phyloP scores from a whole-genome alignment of 768 basidiomycete genomes.

The Lactifluus echinatus region DNA sequence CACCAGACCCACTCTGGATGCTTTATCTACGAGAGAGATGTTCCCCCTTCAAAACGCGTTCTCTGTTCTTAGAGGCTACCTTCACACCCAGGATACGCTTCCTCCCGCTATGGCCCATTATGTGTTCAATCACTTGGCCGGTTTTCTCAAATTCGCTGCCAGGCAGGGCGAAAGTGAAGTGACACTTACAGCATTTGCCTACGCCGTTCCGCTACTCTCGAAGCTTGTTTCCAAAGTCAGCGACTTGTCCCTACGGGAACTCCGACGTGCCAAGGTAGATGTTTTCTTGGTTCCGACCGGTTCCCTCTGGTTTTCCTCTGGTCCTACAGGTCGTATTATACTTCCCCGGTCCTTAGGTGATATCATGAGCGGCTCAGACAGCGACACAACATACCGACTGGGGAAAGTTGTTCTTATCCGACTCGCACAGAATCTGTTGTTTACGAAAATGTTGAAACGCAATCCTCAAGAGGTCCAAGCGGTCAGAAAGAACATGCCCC shows the following conservation, averaged over 20 bases:
- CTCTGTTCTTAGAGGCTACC: conserved; percentile 43
- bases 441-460: conserved; percentile 52
- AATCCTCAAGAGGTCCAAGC: conserved; percentile 60
- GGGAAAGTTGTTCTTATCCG: conserved; percentile 55
- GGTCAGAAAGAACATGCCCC: conserved; percentile 55
- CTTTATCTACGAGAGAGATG: conserved; percentile 43
- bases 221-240: conserved; percentile 55
- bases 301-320: conserved; percentile 56
- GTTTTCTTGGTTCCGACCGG: conserved; percentile 60
- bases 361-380: conserved; percentile 27
- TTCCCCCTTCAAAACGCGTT: conserved; percentile 42
- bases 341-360: conserved; percentile 43
- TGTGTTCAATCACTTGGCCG: conserved; percentile 62
- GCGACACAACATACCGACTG: conserved; percentile 33
- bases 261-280: conserved; percentile 67
- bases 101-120: conserved; percentile 60
- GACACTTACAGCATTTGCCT: conserved; percentile 44
- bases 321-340: conserved; percentile 53
- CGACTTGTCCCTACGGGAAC: conserved; percentile 61
- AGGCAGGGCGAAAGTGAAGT: conserved; percentile 36
- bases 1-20: conserved; percentile 52
- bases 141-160: conserved; percentile 50
- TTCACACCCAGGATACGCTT: conserved; percentile 46
- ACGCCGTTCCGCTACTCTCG: conserved; percentile 49
- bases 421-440: conserved; percentile 61